Conservation (phyloP, 768 basidiomycete species). For the Cantharellus anzutake region DNA sequence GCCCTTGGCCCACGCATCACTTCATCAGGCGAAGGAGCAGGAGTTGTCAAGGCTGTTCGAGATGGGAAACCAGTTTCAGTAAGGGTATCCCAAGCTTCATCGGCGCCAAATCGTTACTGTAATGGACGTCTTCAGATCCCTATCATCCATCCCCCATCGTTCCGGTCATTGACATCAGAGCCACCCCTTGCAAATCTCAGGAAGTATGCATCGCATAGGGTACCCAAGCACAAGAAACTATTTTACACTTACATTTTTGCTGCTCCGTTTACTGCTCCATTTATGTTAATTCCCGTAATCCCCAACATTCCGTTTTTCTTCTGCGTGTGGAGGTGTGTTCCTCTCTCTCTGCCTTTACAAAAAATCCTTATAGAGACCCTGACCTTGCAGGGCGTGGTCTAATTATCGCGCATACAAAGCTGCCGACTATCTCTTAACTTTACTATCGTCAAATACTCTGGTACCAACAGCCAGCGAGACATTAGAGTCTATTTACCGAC, state of each 20-base stretch:
- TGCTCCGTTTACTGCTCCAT: slow-evolving; percentile 10
- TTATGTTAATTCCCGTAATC: slow-evolving; percentile 9
- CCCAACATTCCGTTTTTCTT: slow-evolving; percentile 12
- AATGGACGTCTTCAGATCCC: slow-evolving; percentile 2
- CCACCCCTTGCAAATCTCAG: slow-evolving; percentile 4
- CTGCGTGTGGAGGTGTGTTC: slow-evolving; percentile 9
- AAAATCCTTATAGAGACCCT: neutral
- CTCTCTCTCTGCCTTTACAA: slow-evolving; percentile 7
- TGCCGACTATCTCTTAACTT: slow-evolving; percentile 5
- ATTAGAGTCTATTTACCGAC: slow-evolving; percentile 6
- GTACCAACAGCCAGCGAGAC: slow-evolving; percentile 2
- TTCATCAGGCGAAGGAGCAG: neutral
- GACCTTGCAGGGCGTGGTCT: neutral
- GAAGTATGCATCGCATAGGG: neutral
- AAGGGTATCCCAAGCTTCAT: neutral
- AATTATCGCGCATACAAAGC: slow-evolving; percentile 5
- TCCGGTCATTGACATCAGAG: neutral
- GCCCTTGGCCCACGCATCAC: slow-evolving; percentile 5
- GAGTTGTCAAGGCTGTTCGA: neutral
- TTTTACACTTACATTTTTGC: slow-evolving; percentile 4
- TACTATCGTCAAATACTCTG: neutral
- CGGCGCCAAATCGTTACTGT: neutral
- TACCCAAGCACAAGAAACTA: slow-evolving; percentile 5
- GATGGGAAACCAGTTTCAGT: neutral
- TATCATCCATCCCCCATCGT: slow-evolving; percentile 4